Conservation (phyloP, 2,329 filamentous ascomycete genomes). For the Aspergillus sp. region DNA sequence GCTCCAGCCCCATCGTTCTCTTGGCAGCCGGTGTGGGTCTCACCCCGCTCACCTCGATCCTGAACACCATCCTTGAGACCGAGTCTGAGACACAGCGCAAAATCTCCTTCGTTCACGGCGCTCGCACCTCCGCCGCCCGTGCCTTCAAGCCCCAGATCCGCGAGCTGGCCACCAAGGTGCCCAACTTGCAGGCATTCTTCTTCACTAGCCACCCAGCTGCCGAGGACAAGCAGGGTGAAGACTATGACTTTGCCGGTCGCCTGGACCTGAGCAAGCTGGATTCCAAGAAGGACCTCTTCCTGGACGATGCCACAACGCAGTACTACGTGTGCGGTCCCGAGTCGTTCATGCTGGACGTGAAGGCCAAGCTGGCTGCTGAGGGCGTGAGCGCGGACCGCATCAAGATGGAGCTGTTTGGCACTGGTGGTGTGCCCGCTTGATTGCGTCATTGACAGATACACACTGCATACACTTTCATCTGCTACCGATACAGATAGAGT, state of each 20-base stretch:
- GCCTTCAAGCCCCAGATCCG: constrained; percentile 59
- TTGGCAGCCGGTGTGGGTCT: constrained; percentile 64
- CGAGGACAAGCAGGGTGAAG: constrained; percentile 52
- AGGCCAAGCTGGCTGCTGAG: constrained; percentile 53
- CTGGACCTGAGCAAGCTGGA: constrained; percentile 61
- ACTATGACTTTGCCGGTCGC: constrained; percentile 63
- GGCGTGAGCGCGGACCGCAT: constrained; percentile 63
- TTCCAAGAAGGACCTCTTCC: constrained; percentile 55
- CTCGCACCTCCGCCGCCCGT: constrained; percentile 48
- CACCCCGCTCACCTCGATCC: constrained; percentile 62
- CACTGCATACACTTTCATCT: background rate
- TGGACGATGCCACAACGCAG: constrained; percentile 57
- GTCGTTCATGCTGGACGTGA: constrained; percentile 67
- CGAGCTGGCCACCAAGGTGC: constrained; percentile 44
- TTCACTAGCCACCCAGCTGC: constrained; percentile 59
- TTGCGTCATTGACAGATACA: background rate
- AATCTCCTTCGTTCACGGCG: constrained; percentile 63
- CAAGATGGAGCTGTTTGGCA: constrained; percentile 69
- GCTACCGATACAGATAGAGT: background rate
- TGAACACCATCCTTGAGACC: constrained; percentile 53
- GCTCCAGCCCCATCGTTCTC: constrained; percentile 58
- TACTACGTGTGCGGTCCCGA: constrained; percentile 75
- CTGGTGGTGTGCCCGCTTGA: constrained; percentile 45
- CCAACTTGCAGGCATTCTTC: constrained; percentile 56
- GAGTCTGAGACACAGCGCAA: constrained; percentile 48